Evolutionary conservation across 2,329 filamentous ascomycete genomes (phyloP).

Genomic region (Ilyonectria mors-panacis): DNA sequence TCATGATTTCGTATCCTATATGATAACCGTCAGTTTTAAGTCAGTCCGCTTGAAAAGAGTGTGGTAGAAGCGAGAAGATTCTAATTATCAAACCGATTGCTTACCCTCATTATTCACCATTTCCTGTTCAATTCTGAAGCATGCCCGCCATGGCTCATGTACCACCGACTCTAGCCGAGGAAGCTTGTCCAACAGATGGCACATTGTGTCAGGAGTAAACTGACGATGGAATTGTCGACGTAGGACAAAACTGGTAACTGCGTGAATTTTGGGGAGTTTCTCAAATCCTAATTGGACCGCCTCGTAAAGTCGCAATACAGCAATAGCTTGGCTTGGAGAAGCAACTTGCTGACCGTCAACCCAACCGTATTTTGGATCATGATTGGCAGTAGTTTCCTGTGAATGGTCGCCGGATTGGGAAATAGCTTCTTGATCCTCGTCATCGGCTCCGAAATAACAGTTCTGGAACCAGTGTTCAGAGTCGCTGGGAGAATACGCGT

Average conservation of each 20-base stretch:
- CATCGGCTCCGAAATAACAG: not conserved
- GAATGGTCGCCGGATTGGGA: not conserved
- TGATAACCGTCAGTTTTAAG: not conserved
- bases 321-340: not conserved
- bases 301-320: not conserved
- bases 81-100: not conserved
- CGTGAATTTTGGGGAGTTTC: not conserved
- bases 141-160: constrained; percentile 16
- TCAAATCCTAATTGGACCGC: not conserved
- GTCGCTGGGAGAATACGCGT: constrained; percentile 4
- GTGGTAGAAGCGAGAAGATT: not conserved
- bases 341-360: not conserved
- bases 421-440: not conserved
- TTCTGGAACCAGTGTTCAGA: constrained; percentile 7
- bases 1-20: not conserved
- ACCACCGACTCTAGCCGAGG: constrained; percentile 1
- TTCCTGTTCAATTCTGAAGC: not conserved
- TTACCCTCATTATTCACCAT: not conserved
- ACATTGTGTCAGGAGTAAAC: not conserved
- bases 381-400: not conserved
- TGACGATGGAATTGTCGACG: constrained; percentile 11
- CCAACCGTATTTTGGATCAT: not conserved
- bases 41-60: not conserved
- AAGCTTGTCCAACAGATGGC: not conserved
- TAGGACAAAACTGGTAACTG: constrained; percentile 5